These are phyloP conservation scores for Torulaspora quercuum DNA, from an alignment of 805 yeast species.

Conservation along the genomic window DNA sequence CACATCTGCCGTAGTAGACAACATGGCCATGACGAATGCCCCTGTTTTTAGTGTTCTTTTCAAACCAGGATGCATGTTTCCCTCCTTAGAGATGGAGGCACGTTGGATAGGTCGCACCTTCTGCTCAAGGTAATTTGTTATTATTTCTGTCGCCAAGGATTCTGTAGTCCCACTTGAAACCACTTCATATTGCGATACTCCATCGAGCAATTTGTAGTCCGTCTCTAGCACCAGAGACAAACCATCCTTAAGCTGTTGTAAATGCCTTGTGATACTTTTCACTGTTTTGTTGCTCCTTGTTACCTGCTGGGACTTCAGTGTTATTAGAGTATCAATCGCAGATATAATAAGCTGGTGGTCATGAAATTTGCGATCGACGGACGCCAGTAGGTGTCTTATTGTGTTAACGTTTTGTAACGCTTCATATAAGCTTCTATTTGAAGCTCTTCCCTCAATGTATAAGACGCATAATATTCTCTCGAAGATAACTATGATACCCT, in stretches of 20 bases:
- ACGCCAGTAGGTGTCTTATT: constrained; percentile 1
- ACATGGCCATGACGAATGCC: constrained; percentile 13
- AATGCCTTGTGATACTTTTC: constrained; percentile 2
- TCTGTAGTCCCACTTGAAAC: not conserved
- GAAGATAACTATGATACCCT: constrained; percentile 2
- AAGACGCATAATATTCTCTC: constrained; percentile 5
- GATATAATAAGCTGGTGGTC: constrained; percentile 7
- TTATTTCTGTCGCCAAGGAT: constrained; percentile 1
- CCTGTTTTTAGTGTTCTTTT: constrained; percentile 13
- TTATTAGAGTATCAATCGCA: constrained; percentile 9
- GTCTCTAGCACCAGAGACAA: constrained; percentile 1
- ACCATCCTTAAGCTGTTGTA: constrained; percentile 5
- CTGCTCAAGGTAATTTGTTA: not conserved
- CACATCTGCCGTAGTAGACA: constrained; percentile 16
- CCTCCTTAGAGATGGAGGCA: not conserved
- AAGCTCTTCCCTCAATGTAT: constrained; percentile 1
- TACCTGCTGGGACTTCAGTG: constrained; percentile 9
- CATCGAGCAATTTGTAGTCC: not conserved
- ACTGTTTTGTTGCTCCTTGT: not conserved
- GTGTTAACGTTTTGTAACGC: constrained; percentile 3
- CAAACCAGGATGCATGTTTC: constrained; percentile 8
- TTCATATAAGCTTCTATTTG: constrained; percentile 2
- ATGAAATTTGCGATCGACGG: not conserved
- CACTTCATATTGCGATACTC: not conserved
- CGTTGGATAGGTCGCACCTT: not conserved